Evolutionary conservation across 176 grass and related monocot species (phyloP), one percentile per base, ranked within the genome.

Genomic region (Triticum urartu): DNA sequence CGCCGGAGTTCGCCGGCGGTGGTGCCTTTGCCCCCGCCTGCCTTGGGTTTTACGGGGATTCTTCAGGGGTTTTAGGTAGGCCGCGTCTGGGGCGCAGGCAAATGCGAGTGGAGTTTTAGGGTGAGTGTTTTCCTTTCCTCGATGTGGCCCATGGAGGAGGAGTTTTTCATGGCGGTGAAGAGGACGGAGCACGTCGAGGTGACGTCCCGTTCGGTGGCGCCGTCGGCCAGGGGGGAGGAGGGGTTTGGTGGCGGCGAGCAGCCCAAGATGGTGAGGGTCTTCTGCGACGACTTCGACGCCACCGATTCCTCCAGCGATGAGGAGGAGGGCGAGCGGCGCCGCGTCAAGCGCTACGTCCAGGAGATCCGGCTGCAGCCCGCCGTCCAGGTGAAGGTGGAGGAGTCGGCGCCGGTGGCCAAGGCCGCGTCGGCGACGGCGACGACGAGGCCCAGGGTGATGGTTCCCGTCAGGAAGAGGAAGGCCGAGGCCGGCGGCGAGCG

Each of bases 251-350:
- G 47, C 34, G 39, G 30, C 0, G 86, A 69, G 5, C 89, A 64
- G 5, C 87, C 61, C 5, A 35, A 69, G 72, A 94, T 80, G 25
- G 83, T 99, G 12, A 15, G 94, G 7, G 93, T 96, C 0, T 94
- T 96, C 71, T 92, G 87, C 42, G 94, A 99, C 9, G 97, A 99
- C 90, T 70, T 85, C 80, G 97, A 99, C 75, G 97, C 94, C 6
- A 99, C 97, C 0, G 97, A 99, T 26, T 96, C 97, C 1, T 97
- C 94, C 0, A 68, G 87, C 0, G 97, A 94, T 62, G 94, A 95
- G 42, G 92, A 96, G 48, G 92, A 86, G 3, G 68, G 21, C 2
- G 62, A 30, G 5, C 81, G 65, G 40, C 82, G 92, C 13, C 32
- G 90, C 10, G 94, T 99, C 0, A 88, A 79, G 75, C 97, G 94